Percentiles rank a stretch among this genome's conserved stretches.
Conservation (phyloP, 768 basidiomycete species). For the Rhodotorula graminis region DNA sequence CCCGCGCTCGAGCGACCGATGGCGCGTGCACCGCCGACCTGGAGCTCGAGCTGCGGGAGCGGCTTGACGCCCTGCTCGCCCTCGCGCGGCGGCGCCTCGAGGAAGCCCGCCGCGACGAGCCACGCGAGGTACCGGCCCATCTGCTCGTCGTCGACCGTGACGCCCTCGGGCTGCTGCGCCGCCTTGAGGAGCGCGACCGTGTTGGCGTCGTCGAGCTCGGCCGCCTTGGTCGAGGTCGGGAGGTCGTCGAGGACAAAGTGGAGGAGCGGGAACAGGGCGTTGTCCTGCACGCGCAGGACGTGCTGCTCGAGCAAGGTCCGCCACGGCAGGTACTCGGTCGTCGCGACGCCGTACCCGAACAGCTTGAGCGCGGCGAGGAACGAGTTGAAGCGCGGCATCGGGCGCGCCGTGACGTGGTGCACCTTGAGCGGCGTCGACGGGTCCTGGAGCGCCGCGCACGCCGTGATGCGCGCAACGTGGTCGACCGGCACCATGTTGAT, state of each 20-base stretch:
- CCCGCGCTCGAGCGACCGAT: constrained; percentile 24
- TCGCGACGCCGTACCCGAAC: constrained; percentile 74
- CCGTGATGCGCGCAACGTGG: constrained; percentile 78
- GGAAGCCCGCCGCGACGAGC: constrained; percentile 79
- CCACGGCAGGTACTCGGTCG: constrained; percentile 88
- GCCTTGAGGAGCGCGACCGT: constrained; percentile 60
- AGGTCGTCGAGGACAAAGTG: constrained; percentile 97
- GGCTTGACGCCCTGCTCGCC: constrained; percentile 16
- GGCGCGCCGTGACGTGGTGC: constrained; percentile 77
- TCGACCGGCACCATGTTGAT: constrained; percentile 98
- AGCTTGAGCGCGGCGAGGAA: constrained; percentile 65
- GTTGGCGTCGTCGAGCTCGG: constrained; percentile 81
- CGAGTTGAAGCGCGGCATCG: constrained; percentile 81
- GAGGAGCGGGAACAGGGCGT: constrained; percentile 91
- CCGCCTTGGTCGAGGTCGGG: constrained; percentile 90
- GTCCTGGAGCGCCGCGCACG: constrained; percentile 66
- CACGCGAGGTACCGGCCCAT: constrained; percentile 88
- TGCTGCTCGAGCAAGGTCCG: constrained; percentile 86
- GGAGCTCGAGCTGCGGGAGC: constrained; percentile 30
- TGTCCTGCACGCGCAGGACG: constrained; percentile 89
- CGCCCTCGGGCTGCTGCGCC: constrained; percentile 49
- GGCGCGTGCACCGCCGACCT: constrained; percentile 20
- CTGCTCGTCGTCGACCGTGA: constrained; percentile 67
- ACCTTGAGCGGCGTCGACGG: constrained; percentile 53
- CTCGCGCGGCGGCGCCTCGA: constrained; percentile 55